Conservation (phyloP, 2,329 filamentous ascomycete genomes). For the Phyllosticta citribraziliensis region DNA sequence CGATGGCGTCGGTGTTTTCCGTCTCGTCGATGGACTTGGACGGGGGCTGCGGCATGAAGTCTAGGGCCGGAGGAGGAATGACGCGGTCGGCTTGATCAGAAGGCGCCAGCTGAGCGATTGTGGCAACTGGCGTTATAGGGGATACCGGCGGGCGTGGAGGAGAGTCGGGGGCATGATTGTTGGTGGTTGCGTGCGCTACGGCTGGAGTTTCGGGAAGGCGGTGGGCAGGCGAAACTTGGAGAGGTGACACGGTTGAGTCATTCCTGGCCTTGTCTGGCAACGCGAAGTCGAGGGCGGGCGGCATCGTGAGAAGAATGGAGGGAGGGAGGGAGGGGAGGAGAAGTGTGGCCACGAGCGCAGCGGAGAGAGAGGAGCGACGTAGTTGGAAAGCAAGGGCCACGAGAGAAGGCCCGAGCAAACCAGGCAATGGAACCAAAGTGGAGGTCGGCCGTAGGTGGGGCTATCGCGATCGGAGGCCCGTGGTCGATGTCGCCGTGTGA, state of each 20-base stretch:
- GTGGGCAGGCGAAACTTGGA: conserved; percentile 4
- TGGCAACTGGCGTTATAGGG: conserved; percentile 29
- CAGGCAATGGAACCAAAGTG: no score
- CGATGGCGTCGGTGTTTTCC: conserved; percentile 75
- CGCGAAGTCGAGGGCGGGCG: conserved; percentile 20
- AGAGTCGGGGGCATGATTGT: conserved; percentile 6
- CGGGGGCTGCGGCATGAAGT: conserved; percentile 33
- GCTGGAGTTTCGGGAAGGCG: conserved; percentile 3
- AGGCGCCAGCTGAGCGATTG: conserved; percentile 26
- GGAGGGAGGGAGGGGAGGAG: conserved; percentile 3
- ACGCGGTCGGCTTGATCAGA: conserved; percentile 17
- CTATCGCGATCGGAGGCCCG: neutral
- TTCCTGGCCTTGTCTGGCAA: conserved; percentile 16
- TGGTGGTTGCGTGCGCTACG: conserved; percentile 2
- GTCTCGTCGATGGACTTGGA: conserved; percentile 37
- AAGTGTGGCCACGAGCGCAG: neutral
- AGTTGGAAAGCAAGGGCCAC: conserved; percentile 1
- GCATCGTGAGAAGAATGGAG: conserved; percentile 20
- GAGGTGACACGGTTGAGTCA: conserved; percentile 10
- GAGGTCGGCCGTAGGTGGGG: no score
- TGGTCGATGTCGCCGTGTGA: neutral
- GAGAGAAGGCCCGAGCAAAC: conserved; percentile 3
- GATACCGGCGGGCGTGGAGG: conserved; percentile 24
- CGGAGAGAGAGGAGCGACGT: neutral
- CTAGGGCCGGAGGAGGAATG: conserved; percentile 14